phyloP scores from a whole-genome alignment of 306 rosid species.

The Glycyrrhiza uralensis region DNA sequence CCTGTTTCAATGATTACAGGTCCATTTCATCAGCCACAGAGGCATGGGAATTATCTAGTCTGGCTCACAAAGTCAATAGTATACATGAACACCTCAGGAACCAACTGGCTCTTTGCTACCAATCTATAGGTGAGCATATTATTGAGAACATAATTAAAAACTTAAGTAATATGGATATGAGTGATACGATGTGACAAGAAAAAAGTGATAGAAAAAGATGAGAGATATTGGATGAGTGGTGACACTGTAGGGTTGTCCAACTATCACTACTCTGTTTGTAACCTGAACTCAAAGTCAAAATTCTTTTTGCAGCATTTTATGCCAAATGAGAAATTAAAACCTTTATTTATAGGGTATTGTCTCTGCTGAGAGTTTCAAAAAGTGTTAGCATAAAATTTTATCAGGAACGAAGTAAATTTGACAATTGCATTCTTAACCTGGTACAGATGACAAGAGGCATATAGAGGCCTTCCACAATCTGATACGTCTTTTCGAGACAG shows the following conservation, averaged over 20 bases:
- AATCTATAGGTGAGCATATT: conserved; percentile 49
- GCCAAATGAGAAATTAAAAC: neutral
- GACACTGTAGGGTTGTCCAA: too few species aligned
- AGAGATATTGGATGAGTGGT: too few species aligned
- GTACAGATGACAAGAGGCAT: conserved; percentile 59
- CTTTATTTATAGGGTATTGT: too few species aligned
- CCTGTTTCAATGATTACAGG: conserved; percentile 36
- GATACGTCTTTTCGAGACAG: conserved; percentile 40
- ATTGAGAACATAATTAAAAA: neutral
- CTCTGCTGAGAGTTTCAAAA: neutral
- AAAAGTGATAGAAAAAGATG: too few species aligned
- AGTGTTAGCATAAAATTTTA: neutral
- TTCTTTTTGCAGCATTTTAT: neutral
- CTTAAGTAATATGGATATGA: neutral
- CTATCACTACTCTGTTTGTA: too few species aligned
- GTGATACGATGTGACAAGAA: too few species aligned
- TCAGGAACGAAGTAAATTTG: neutral
- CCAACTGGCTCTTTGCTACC: conserved; percentile 54
- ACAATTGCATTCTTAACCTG: neutral
- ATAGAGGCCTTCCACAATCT: conserved; percentile 59
- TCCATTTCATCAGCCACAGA: conserved; percentile 52
- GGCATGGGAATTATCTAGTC: conserved; percentile 71
- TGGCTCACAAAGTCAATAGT: conserved; percentile 67
- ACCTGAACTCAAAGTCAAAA: conserved; percentile 6
- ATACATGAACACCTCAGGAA: conserved; percentile 59